Base-by-base conservation (phyloP, 768 basidiomycete species). In the Lanmaoa pseudosensibilis region DNA sequence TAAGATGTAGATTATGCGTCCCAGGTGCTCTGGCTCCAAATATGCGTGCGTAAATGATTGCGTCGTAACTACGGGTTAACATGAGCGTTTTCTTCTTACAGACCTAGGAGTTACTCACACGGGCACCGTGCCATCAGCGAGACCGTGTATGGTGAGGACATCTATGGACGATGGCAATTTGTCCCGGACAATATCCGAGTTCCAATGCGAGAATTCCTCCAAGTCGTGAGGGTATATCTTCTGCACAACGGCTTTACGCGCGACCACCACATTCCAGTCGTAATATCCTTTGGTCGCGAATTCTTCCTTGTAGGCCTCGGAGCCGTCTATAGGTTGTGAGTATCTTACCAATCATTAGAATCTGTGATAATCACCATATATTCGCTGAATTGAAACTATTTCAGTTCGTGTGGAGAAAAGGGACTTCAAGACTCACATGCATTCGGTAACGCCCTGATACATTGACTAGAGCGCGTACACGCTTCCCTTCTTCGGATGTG, bases 101-200 rank as follows among this genome's bases (percentile, higher is more conserved):
- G 33, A 40, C 32, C 51, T 27, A 13, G 12, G 39, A 9, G 23
- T 18, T 18, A 78, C 86, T 67, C 69, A 91, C 87, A 86, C 80
- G 15, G 89, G 86, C 0, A 92, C 88, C 23, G 79, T 80, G 40
- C 73, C 65, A 61, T 94, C 92, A 32, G 73, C 73, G 40, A 92
- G 72, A n/a, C 91, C 92, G 55, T 93, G 92, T 46, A 92, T 65
- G 3, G 85, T 89, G 44, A 94, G 73, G n/a, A 88, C 90, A 68
- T 92, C 81, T 9, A 79, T 77, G 2, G 71, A 57, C 15, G 70
- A 59, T 23, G 92, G 91, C 64, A 93, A 92, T 5, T 76, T 67
- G 47, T 81, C 79, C 84, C 85, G 87, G 27, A 91, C 83, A 32
- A 86, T 73, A 1, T 82, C 81, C 12, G 85, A 81, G 64, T 92